phyloP scores from a whole-genome alignment of 306 rosid genomes.

The Rubus idaeus region DNA sequence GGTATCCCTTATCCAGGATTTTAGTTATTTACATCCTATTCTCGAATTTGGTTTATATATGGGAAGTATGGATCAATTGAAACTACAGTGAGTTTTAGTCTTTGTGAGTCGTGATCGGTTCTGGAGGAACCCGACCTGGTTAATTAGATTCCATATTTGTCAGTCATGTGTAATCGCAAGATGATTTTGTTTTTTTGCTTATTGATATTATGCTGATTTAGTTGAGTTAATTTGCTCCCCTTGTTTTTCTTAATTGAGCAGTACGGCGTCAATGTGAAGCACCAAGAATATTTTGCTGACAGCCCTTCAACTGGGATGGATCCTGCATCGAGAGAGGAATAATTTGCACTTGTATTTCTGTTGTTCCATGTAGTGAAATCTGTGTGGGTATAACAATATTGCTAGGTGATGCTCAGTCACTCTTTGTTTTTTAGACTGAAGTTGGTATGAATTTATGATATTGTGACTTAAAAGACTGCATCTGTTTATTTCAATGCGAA shows the following conservation, averaged over 20 bases:
- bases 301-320: constrained; percentile 85
- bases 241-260: constrained; percentile 22
- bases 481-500: not conserved
- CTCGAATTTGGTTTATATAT: not conserved
- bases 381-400: not conserved
- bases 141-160: not conserved
- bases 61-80: not conserved
- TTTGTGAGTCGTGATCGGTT: not conserved
- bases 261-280: constrained; percentile 77
- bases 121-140: not conserved
- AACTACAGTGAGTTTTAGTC: not conserved
- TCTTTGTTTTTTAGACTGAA: not conserved
- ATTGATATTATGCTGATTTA: not conserved
- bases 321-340: constrained; percentile 92
- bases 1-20: not conserved
- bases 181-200: not conserved
- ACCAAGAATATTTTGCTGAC: constrained; percentile 97
- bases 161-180: not conserved
- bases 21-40: not conserved
- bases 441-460: not conserved
- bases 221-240: not conserved
- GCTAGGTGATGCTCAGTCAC: not conserved
- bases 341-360: constrained; percentile 26
- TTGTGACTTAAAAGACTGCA: not conserved
- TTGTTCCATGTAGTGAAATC: constrained; percentile 7